Base-by-base conservation (phyloP, 2,329 filamentous ascomycete genomes). In the Microcyclosporella mali region DNA sequence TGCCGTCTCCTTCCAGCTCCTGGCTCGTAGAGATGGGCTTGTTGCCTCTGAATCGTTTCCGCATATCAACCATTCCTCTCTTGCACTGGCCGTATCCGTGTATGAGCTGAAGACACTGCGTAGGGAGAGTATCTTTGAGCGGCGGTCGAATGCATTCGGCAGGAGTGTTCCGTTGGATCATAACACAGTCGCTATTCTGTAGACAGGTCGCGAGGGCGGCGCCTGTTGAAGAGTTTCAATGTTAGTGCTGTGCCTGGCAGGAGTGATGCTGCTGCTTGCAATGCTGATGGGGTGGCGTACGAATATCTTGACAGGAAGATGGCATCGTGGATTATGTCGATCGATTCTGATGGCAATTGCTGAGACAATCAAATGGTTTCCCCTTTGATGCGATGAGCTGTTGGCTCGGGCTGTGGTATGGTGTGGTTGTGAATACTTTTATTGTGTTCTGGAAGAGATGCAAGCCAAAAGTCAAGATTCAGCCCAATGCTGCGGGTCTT, bases 51-150 rank as follows among this genome's bases (percentile, higher is more conserved):
- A 98, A 97, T 27, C 92, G 84, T 72, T 97, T 97, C 65, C 92
- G 86, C 92, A 98, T 98, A 66, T 98, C 92, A 56, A 97, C 85
- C 80, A 94, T 81, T 53, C 92, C 92, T 53, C 90, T 85, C 62
- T 94, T 94, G 77, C 92, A 98, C 64, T 95, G 87, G 64, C 87
- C 85, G 59, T 94, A 92, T 34, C 88, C 88, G 65, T 88, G 89
- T 65, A 90, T 88, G 47, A 98, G 77, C 67, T 95, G 90, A 64
- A 90, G 88, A 70, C 92, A 98, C 68, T 84, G 82, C 17, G 78
- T 82, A 15, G 92, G 90, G 11, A 98, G 81, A 6, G 82, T 83
- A 51, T 92, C 82, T 64, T 81, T 74, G 50, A 94, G 81, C 3
- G 90, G 90, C 14, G 82, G 75, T 37, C 86, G 84, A 34, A 98